Conservation (phyloP, 225 moss, liverwort and hornwort genomes). For the Ulota crispa region DNA sequence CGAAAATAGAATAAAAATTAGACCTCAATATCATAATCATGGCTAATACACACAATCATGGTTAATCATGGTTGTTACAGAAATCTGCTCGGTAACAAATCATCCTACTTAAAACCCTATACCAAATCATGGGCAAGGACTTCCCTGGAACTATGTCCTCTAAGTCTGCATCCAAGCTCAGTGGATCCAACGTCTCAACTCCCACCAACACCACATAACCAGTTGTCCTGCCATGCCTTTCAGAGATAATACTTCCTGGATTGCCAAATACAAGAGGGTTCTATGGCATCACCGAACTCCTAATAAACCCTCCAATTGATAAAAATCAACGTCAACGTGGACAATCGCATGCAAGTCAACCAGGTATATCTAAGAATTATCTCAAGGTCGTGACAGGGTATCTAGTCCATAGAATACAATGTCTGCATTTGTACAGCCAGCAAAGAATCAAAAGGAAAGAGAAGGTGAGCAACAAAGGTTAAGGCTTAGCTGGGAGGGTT, state of each 20-base stretch:
- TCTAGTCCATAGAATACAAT: conserved; percentile 7
- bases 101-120: neutral
- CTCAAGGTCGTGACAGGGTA: neutral
- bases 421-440: conserved; percentile 25
- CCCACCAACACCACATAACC: neutral
- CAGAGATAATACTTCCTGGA: neutral
- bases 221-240: neutral
- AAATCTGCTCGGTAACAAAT: no score
- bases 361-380: neutral
- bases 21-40: no score
- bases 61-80: no score
- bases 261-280: neutral
- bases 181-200: neutral
- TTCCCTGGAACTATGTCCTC: neutral
- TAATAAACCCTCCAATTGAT: neutral
- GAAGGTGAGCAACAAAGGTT: neutral
- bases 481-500: neutral
- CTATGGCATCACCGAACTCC: neutral
- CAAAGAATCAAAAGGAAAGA: conserved; percentile 4
- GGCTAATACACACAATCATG: no score
- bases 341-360: neutral
- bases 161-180: conserved; percentile 7
- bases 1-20: no score
- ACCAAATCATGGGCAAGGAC: neutral
- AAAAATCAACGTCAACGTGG: neutral